Evolutionary conservation across 306 rosid genomes (phyloP).

Genomic region (Pachyrhizus erosus): DNA sequence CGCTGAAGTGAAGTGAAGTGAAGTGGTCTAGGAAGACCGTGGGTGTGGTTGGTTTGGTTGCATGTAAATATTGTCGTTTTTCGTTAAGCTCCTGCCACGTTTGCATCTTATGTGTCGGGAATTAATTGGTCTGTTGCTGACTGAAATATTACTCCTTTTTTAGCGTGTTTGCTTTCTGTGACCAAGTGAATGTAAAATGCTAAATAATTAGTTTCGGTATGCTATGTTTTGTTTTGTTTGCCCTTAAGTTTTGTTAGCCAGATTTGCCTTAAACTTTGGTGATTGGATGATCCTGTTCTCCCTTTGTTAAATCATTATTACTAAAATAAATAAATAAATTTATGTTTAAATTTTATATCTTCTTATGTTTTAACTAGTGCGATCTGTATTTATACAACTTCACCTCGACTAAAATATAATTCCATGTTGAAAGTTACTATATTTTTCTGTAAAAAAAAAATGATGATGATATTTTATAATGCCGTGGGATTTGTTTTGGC

Average conservation of each 20-base stretch:
- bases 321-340: not conserved
- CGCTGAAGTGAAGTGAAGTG: too few relatives aligned
- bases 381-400: not conserved
- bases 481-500: not conserved
- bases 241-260: not conserved
- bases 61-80: slow-evolving; percentile 40
- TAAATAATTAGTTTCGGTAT: not conserved
- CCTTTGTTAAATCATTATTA: not conserved
- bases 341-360: not conserved
- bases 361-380: not conserved
- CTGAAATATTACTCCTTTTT: not conserved
- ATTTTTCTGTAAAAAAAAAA: too few relatives aligned
- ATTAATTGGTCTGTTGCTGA: not conserved
- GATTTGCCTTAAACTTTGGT: not conserved
- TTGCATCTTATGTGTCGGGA: not conserved
- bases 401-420: not conserved
- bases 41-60: too few relatives aligned
- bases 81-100: slow-evolving; percentile 11
- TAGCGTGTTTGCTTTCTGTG: not conserved
- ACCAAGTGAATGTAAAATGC: slow-evolving; percentile 24
- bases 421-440: not conserved
- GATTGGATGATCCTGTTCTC: not conserved
- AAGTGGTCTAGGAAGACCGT: too few relatives aligned
- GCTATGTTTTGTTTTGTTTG: not conserved
- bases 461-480: not conserved